Percentiles rank a stretch among this genome's conserved stretches.
Conservation (phyloP, 176 grass and related monocot genomes). For the Oryza punctata region DNA sequence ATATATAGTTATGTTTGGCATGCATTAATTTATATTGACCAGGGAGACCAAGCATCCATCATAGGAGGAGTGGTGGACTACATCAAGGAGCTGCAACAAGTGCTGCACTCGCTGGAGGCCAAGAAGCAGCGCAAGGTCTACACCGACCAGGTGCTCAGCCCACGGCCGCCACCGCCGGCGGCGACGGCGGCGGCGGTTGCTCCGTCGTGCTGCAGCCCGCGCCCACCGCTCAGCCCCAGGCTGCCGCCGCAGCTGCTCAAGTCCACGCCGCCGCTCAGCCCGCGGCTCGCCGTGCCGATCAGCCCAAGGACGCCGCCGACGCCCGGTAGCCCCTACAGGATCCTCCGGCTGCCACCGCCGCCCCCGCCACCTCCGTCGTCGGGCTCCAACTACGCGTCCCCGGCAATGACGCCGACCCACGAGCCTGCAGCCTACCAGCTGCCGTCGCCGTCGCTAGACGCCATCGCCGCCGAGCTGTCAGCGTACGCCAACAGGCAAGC, state of each 20-base stretch:
- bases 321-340: conserved; percentile 71
- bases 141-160: conserved; percentile 57
- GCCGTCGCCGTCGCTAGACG: conserved; percentile 48
- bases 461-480: conserved; percentile 39
- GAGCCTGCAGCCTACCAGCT: not conserved
- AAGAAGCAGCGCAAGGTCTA: conserved; percentile 88
- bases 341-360: conserved; percentile 11
- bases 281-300: conserved; percentile 51
- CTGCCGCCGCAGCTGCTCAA: conserved; percentile 24
- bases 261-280: conserved; percentile 56
- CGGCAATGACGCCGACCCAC: conserved; percentile 37
- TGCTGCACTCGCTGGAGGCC: conserved; percentile 76
- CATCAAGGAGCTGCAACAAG: conserved; percentile 92
- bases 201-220: conserved; percentile 40
- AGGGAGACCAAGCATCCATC: conserved; percentile 96
- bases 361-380: not conserved
- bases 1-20: not conserved
- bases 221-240: conserved; percentile 45
- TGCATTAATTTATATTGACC: not conserved
- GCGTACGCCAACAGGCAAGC: conserved; percentile 35
- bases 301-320: conserved; percentile 81
- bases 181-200: too few relatives aligned
- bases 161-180: conserved; percentile 37
- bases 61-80: conserved; percentile 95
- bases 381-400: conserved; percentile 22